Conservation (phyloP, 2,329 filamentous ascomycete genomes). For the Neofusicoccum sp. region DNA sequence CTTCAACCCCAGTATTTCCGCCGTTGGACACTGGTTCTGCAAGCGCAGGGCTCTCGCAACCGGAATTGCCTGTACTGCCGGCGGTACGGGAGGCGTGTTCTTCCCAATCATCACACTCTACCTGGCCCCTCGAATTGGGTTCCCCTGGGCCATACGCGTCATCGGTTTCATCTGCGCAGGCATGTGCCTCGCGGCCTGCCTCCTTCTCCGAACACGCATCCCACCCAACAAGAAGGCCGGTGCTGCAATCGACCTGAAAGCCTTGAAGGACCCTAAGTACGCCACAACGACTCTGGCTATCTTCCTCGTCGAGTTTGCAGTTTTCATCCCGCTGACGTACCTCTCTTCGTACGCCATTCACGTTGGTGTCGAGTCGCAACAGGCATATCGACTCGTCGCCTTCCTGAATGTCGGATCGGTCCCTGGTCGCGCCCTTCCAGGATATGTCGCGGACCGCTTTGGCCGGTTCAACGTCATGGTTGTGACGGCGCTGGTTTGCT, state of each 20-base stretch:
- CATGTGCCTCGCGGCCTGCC: conserved; percentile 34
- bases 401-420: conserved; percentile 19
- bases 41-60: conserved; percentile 35
- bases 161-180: conserved; percentile 37
- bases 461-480: conserved; percentile 43
- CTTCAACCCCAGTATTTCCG: conserved; percentile 36
- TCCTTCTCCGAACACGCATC: conserved; percentile 32
- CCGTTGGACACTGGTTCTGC: conserved; percentile 41
- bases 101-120: conserved; percentile 37
- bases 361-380: neutral
- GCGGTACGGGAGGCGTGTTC: conserved; percentile 34
- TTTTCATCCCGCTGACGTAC: conserved; percentile 5
- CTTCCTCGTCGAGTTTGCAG: conserved; percentile 8
- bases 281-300: neutral
- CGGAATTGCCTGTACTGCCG: conserved; percentile 40
- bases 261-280: neutral
- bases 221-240: conserved; percentile 7
- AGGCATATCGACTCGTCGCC: neutral
- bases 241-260: neutral
- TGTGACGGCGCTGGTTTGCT: conserved; percentile 35
- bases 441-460: conserved; percentile 40
- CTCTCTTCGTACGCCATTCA: neutral
- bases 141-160: conserved; percentile 39
- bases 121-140: conserved; percentile 36
- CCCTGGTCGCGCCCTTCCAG: conserved; percentile 24